phyloP scores from a whole-genome alignment of 441 rosid species.

The Adansonia grandidieri region DNA sequence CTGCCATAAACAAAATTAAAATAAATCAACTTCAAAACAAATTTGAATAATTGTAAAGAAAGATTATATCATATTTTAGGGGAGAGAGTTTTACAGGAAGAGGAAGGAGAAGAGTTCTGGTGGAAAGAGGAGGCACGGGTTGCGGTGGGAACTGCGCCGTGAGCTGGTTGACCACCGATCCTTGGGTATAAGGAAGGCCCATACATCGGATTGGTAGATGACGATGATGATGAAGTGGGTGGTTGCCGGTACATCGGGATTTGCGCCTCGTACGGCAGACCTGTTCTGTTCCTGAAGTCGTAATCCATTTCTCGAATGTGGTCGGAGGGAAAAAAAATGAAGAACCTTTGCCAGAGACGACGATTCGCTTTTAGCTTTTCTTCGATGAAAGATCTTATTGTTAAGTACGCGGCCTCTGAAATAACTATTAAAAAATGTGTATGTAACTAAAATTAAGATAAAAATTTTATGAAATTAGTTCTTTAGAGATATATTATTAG shows the following conservation, averaged over 20 bases:
- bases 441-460: too few relatives aligned
- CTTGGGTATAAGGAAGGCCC: conserved; percentile 68
- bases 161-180: conserved; percentile 65
- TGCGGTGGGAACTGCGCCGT: conserved; percentile 40
- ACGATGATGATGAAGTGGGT: conserved; percentile 41
- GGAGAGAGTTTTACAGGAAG: conserved; percentile 50
- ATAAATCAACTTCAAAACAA: not conserved
- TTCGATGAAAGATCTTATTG: too few relatives aligned
- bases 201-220: conserved; percentile 52
- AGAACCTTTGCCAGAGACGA: conserved; percentile 6
- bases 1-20: conserved; percentile 38
- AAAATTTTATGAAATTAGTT: too few relatives aligned
- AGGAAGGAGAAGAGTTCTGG: conserved; percentile 46
- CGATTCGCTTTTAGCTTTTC: too few relatives aligned
- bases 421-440: too few relatives aligned
- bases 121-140: conserved; percentile 55
- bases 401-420: too few relatives aligned
- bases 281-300: conserved; percentile 65
- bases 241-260: conserved; percentile 45
- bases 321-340: not conserved
- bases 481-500: too few relatives aligned
- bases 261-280: conserved; percentile 45
- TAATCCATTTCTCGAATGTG: conserved; percentile 37
- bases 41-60: not conserved
- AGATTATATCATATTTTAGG: not conserved